phyloP scores from a whole-genome alignment of 1,139 yeast species.

The Saccharomycopsis crataegensis region DNA sequence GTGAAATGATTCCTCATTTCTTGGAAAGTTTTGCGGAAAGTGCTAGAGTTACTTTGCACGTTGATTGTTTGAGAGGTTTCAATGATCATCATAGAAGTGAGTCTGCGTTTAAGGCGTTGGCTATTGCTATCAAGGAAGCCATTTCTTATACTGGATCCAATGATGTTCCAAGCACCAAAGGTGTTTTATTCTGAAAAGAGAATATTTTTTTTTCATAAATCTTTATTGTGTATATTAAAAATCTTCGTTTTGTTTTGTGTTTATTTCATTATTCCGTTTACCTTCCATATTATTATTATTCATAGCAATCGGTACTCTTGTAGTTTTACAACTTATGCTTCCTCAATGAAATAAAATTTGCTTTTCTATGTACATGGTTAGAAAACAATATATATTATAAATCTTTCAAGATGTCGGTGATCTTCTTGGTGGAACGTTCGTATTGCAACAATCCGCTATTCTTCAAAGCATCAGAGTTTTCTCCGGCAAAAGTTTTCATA shows the following conservation, averaged over 20 bases:
- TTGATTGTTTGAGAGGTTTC: constrained; percentile 85
- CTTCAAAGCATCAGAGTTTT: background rate
- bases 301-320: background rate
- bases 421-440: background rate
- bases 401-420: background rate
- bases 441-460: background rate
- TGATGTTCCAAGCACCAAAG: constrained; percentile 95
- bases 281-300: background rate
- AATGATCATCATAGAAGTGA: constrained; percentile 97
- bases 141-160: constrained; percentile 73
- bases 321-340: background rate
- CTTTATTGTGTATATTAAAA: background rate
- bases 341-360: background rate
- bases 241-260: background rate
- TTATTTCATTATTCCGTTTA: background rate
- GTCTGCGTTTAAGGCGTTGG: constrained; percentile 92
- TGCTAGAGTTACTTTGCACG: constrained; percentile 86
- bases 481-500: background rate
- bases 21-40: constrained; percentile 89
- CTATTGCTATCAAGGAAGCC: constrained; percentile 86
- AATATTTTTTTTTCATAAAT: background rate
- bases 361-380: background rate
- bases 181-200: constrained; percentile 54
- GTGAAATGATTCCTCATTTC: constrained; percentile 97
- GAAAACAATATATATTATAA: background rate